Evolutionary conservation across 306 rosid genomes (phyloP), one percentile per base, ranked within the genome.

Genomic region (Rosa persica): DNA sequence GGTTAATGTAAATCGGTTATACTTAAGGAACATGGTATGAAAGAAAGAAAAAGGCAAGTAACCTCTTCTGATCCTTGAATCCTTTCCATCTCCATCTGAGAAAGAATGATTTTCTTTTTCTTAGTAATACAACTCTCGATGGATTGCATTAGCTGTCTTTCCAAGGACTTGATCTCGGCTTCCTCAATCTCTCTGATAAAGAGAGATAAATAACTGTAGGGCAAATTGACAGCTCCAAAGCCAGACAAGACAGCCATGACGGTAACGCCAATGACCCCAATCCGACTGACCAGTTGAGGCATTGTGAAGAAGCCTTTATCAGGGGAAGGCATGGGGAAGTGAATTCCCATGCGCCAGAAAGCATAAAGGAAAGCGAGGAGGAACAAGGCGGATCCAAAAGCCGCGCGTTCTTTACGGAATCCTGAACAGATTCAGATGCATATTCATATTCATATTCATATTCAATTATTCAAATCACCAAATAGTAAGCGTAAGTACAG

Each of bases 331-430:
- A 91, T 95, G 0, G 98, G 98, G 74, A 95, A 95, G 88, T 95
- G 99, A 85, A 95, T 89, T 19, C 99, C 99, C 97, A 91, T 93
- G 5, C 98, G 89, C 99, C 99, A 93, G 80, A 95, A 95, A 5
- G 85, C 96, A 73, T 93, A 95, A 39, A 95, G 97, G 84, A 92
- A 95, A 9, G 93, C 97, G 47, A 93, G 72, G 85, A 95, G 78
- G 83, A 95, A 95, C 71, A 92, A 70, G 74, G 81, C 51, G 39
- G 98, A 93, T 30, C 92, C 99, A 73, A 89, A 86, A 25, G 93
- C 89, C 81, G 99, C 98, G 75, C 99, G 88, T 61, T 92, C 93
- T 68, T 87, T 92, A 43, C 92, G 87, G 0, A 94, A 46, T 54
- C 89, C 93, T 89, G 78, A 73, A 36, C 8, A 48, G 44, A 71